These are phyloP conservation scores for Taxillus chinensis DNA, from an alignment of 164 flowering plant species.

Conservation along the genomic window DNA sequence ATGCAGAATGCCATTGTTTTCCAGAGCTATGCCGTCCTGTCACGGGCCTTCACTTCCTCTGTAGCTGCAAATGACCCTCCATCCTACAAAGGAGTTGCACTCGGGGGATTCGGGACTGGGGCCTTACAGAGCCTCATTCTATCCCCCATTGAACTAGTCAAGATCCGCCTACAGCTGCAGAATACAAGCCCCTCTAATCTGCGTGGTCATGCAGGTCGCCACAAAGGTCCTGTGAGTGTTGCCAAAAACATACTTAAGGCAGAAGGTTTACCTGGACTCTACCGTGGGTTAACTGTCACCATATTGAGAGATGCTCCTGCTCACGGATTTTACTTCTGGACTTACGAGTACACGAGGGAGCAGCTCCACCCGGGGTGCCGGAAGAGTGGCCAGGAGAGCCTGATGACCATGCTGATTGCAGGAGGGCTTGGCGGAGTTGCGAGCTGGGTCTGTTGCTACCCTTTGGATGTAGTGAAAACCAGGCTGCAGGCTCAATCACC, in stretches of 20 bases:
- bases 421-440: conserved; percentile 91
- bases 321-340: conserved; percentile 72
- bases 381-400: conserved; percentile 50
- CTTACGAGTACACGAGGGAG: conserved; percentile 70
- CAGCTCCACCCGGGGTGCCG: conserved; percentile 80
- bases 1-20: conserved; percentile 87
- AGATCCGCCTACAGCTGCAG: conserved; percentile 70
- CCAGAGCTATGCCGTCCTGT: conserved; percentile 67
- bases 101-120: conserved; percentile 78
- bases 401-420: conserved; percentile 61
- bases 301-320: conserved; percentile 70
- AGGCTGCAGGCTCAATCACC: conserved; percentile 57
- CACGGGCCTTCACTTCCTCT: conserved; percentile 44
- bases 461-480: conserved; percentile 78
- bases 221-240: conserved; percentile 38
- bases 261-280: conserved; percentile 65
- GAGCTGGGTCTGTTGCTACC: conserved; percentile 80
- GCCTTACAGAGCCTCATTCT: conserved; percentile 69
- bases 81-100: conserved; percentile 61
- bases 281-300: conserved; percentile 63
- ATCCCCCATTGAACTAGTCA: conserved; percentile 73
- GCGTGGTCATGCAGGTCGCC: neutral
- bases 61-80: conserved; percentile 45
- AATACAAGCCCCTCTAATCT: neutral
- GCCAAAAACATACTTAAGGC: conserved; percentile 36